These are phyloP conservation scores for Colletotrichum scovillei DNA, from an alignment of 2,329 filamentous ascomycete species.

Conservation along the genomic window DNA sequence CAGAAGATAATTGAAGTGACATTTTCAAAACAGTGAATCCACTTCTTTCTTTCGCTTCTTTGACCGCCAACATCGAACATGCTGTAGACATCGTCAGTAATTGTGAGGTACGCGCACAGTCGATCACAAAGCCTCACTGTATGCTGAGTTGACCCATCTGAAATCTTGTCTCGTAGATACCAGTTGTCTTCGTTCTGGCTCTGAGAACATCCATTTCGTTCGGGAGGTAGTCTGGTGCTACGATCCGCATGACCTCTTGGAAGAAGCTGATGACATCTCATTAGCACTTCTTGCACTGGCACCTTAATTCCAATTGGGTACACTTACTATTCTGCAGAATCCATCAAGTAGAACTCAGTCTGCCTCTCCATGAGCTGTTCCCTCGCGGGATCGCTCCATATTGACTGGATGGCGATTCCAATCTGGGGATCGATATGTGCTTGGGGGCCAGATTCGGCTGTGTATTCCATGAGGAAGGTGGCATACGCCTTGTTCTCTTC, in stretches of 20 bases:
- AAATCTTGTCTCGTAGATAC: slow-evolving; percentile 98
- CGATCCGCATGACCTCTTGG: slow-evolving; percentile 89
- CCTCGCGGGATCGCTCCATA: slow-evolving; percentile 92
- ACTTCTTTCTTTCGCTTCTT: slow-evolving; percentile 97
- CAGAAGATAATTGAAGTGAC: slow-evolving; percentile 99
- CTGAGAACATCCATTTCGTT: slow-evolving; percentile 95
- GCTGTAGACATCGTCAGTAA: slow-evolving; percentile 59
- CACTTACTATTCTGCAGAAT: slow-evolving; percentile 95
- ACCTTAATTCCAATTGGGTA: no score
- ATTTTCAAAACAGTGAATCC: slow-evolving; percentile 99
- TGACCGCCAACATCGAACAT: slow-evolving; percentile 99
- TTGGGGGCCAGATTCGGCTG: slow-evolving; percentile 90
- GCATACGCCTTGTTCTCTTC: slow-evolving; percentile 79
- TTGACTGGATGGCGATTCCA: slow-evolving; percentile 82
- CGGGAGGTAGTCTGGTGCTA: slow-evolving; percentile 86
- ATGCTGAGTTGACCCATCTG: slow-evolving; percentile 99
- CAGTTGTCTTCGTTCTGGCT: slow-evolving; percentile 96
- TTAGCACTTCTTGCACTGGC: slow-evolving; percentile 37
- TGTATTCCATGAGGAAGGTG: slow-evolving; percentile 86
- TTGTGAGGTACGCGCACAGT: neutral
- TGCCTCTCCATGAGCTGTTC: slow-evolving; percentile 89
- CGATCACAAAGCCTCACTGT: slow-evolving; percentile 74
- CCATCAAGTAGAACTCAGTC: slow-evolving; percentile 99
- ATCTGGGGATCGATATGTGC: slow-evolving; percentile 84
- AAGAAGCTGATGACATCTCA: slow-evolving; percentile 78